A percentile compares a stretch with the other conserved stretches of the same genome.
Evolutionary conservation across 2,329 filamentous ascomycete species (phyloP).

Genomic region (Penicillium sp.): DNA sequence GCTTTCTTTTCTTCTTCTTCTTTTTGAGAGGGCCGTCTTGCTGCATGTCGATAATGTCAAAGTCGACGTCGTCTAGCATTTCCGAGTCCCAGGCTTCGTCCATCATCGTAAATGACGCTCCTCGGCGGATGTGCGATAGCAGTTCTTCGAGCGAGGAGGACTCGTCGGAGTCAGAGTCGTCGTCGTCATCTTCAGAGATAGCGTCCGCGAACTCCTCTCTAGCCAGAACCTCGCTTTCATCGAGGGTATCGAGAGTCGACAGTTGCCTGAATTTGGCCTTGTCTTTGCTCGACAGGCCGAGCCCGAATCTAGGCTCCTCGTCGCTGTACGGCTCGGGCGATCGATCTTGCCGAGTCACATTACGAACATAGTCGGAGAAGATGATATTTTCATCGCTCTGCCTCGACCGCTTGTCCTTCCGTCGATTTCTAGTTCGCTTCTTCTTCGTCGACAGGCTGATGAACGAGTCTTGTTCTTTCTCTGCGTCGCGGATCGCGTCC

Average conservation of each 20-base stretch:
- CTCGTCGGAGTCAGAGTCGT: conserved; percentile 13
- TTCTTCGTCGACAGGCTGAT: neutral
- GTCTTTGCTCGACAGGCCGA: conserved; percentile 17
- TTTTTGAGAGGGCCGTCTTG: conserved; percentile 59
- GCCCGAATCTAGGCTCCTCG: conserved; percentile 24
- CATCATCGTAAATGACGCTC: neutral
- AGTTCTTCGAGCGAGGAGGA: conserved; percentile 46
- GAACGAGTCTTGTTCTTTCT: conserved; percentile 2
- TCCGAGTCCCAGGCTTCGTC: conserved; percentile 29
- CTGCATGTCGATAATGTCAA: conserved; percentile 83
- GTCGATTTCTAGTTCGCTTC: neutral
- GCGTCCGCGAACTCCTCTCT: conserved; percentile 20
- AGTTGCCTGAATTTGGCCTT: conserved; percentile 12
- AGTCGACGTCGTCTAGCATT: conserved; percentile 60
- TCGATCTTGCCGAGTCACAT: conserved; percentile 25
- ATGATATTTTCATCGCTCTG: conserved; percentile 43
- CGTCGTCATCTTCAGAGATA: conserved; percentile 6
- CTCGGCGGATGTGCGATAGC: conserved; percentile 11
- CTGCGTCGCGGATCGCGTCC: neutral
- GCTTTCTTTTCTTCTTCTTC: conserved; percentile 59
- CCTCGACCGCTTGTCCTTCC: conserved; percentile 13
- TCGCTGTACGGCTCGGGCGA: conserved; percentile 5
- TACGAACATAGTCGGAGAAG: conserved; percentile 38
- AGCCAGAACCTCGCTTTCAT: neutral
- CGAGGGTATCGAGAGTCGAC: neutral